Base-by-base conservation (phyloP, 768 basidiomycete genomes). In the Tricholoma matsutake region DNA sequence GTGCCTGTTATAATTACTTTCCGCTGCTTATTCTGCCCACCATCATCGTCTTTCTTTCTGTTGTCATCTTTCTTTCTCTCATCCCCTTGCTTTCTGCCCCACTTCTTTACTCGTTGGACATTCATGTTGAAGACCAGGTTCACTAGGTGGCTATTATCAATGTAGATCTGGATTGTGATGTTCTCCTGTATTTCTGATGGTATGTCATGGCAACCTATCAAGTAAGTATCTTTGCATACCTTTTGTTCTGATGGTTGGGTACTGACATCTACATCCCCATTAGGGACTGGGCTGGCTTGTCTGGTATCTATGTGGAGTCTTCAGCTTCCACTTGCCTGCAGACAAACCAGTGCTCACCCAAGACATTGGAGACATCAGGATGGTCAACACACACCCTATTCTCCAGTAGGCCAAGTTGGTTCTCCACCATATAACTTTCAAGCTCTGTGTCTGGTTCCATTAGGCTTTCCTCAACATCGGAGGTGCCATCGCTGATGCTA, bases 211-310 rank as follows among this genome's bases (percentile, higher is more conserved):
- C 18, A 55, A 55, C 18, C 20, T 18, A 55, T 55, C 32, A 55
- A 13, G 32, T 55, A 55, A 34, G 54, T 55, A 55, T 39, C 54
- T 55, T 55, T 55, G 18, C 54, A 35, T 55, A 34, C 54, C 32
- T 34, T 51, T 51, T 14, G 49, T 51, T 16, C 49, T 55, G 54
- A 32, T 34, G 32, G 54, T 16, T 35, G 16, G 20, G 29, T 55
- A 55, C 37, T 55, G 37, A 55, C 54, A 34, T 54, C 37, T 34
- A 55, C 37, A 55, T 55, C 14, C n/a, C 22, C 22, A 25, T 22
- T 22, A 51, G 22, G 22, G 47, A 28, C 22, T 49, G 47, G 47
- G 13, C 28, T 51, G 49, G 49, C 49, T 51, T 51, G 49, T 51
- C 49, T 51, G 49, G 29, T 14, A 51, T 51, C 25, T 51, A 51